Base-by-base conservation (phyloP, 164 flowering plant species). In the Magnolia changhungtana region DNA sequence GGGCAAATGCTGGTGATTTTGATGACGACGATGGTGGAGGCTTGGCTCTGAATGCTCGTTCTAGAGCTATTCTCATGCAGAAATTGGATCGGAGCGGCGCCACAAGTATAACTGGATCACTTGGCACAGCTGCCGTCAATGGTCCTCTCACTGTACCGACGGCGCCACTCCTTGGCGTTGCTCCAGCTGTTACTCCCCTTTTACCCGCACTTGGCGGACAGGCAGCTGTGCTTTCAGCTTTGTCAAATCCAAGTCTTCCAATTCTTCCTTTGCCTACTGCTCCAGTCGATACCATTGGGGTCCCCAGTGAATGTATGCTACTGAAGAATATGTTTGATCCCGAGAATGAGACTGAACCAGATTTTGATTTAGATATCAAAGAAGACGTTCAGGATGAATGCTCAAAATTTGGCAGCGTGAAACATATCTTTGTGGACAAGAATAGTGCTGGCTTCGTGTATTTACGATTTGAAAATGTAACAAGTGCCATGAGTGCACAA, bases 301-400 rank as follows among this genome's bases (percentile, higher is more conserved):
- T 79, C 65, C 97, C 95, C 49, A 95, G 92, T 83, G 97, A 95
- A 81, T 95, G 97, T 74, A 73, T 95, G 49, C 75, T 90, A 74
- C 74, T 95, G 82, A 93, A 92, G 82, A 92, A 93, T 82, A 95
- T 95, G 98, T 95, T 95, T 87, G 98, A 95, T 84, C 97, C 97
- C 18, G 83, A 72, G 3, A 4, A 75, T 10, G 98, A 95, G 96
- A 82, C 86, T 16, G 98, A 93, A 50, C 90, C 96, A 58, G 96
- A 91, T 79, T 95, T 95, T 83, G 97, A 93, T 80, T 75, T 89
- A 84, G 99, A 93, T 82, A 95, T 95, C 20, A 89, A 89, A 82
- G 99, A 95, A 71, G 98, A 93, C 78, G 95, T 92, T 27, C 83
- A 85, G 81, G 96, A 88, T 2, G 95, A 93, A 79, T 91, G 93